Percentiles rank a stretch among this genome's conserved stretches.
Evolutionary conservation across 176 grass and related monocot species (phyloP).

Genomic region (Hyparrhenia diplandra): DNA sequence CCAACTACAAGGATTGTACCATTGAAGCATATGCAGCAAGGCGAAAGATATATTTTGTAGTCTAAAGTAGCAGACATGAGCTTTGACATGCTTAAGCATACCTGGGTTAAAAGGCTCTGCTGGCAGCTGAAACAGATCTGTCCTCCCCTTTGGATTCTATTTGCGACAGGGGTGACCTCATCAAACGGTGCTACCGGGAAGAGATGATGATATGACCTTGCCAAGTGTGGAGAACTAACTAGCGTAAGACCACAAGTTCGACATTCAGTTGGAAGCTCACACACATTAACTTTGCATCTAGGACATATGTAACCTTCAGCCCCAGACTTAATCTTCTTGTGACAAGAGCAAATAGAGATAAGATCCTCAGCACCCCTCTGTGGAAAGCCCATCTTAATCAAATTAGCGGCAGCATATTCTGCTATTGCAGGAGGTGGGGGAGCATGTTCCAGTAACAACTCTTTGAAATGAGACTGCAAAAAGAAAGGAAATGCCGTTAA

Average conservation of each 20-base stretch:
- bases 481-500: slow-evolving; percentile 32
- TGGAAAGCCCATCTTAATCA: slow-evolving; percentile 99
- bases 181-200: slow-evolving; percentile 87
- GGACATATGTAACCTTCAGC: slow-evolving; percentile 93
- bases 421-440: slow-evolving; percentile 93
- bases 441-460: slow-evolving; percentile 88
- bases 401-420: slow-evolving; percentile 93
- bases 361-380: slow-evolving; percentile 95
- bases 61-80: not conserved
- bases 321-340: slow-evolving; percentile 85
- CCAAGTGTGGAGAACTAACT: slow-evolving; percentile 92
- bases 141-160: slow-evolving; percentile 68
- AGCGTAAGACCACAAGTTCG: slow-evolving; percentile 85
- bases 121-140: slow-evolving; percentile 85
- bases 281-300: slow-evolving; percentile 94
- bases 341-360: slow-evolving; percentile 96
- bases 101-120: slow-evolving; percentile 69
- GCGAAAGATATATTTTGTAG: slow-evolving; percentile 10
- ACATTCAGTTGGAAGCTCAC: slow-evolving; percentile 90
- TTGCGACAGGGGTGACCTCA: slow-evolving; percentile 62
- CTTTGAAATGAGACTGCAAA: slow-evolving; percentile 87
- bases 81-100: slow-evolving; percentile 29
- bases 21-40: not conserved
- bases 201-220: slow-evolving; percentile 96
- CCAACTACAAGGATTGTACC: not conserved